These are phyloP conservation scores for Podospora comata DNA, from an alignment of 495 filamentous ascomycete species.

Conservation along the genomic window DNA sequence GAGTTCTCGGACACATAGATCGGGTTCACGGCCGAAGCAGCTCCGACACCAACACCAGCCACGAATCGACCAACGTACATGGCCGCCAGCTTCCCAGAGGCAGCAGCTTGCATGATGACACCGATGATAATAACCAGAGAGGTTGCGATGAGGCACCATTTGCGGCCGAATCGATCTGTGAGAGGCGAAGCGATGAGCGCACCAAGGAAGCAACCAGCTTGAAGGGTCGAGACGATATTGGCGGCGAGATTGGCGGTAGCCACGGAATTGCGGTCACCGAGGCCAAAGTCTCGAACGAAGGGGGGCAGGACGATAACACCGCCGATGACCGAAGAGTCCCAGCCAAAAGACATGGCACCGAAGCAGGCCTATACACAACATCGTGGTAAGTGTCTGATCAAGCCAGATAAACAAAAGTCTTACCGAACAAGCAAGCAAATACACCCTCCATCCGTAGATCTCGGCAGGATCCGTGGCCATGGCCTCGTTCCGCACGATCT, in stretches of 20 bases:
- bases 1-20: constrained; percentile 58
- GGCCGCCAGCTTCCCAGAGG: constrained; percentile 50
- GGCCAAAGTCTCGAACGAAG: constrained; percentile 44
- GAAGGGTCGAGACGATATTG: constrained; percentile 55
- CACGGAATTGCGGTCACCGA: constrained; percentile 28
- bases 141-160: constrained; percentile 55
- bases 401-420: constrained; percentile 25
- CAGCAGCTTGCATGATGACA: constrained; percentile 53
- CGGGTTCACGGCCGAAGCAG: constrained; percentile 57
- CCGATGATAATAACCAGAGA: constrained; percentile 54
- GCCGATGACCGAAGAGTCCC: constrained; percentile 64
- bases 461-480: constrained; percentile 70
- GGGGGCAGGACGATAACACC: constrained; percentile 56
- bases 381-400: constrained; percentile 10
- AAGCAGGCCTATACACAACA: constrained; percentile 57
- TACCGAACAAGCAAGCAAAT: constrained; percentile 64
- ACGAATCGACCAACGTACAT: constrained; percentile 62
- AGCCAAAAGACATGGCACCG: constrained; percentile 71
- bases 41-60: constrained; percentile 59
- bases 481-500: constrained; percentile 74
- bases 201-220: constrained; percentile 53
- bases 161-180: constrained; percentile 47
- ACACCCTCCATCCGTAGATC: constrained; percentile 78
- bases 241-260: constrained; percentile 38
- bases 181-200: constrained; percentile 36